A percentile compares a stretch with the other conserved stretches of the same genome.
Evolutionary conservation across 2,329 filamentous ascomycete species (phyloP).

Genomic region (Pseudogymnoascus sp.): DNA sequence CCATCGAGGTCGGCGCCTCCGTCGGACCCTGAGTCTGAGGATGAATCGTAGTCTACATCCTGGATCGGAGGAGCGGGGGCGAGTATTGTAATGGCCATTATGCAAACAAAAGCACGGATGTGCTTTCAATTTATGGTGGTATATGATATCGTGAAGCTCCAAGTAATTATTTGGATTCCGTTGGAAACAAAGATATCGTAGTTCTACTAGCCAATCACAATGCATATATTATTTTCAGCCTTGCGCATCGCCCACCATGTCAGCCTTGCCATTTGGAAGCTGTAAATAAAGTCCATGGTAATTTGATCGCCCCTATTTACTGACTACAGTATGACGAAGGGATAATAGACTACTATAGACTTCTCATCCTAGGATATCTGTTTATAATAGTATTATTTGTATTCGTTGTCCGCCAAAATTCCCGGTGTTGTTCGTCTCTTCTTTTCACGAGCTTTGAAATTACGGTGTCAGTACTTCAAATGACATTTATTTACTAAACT

Average conservation of each 20-base stretch:
- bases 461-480: neutral
- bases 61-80: slow-evolving; percentile 26
- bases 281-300: neutral
- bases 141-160: neutral
- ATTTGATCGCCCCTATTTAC: neutral
- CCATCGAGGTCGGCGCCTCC: slow-evolving; percentile 30
- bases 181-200: slow-evolving; percentile 1
- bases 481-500: neutral
- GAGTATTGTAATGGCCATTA: slow-evolving; percentile 32
- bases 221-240: neutral
- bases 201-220: neutral
- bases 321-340: neutral
- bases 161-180: neutral
- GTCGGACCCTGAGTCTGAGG: slow-evolving; percentile 22
- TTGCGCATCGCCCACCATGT: neutral
- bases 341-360: neutral
- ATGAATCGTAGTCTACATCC: slow-evolving; percentile 18
- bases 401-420: neutral
- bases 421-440: neutral
- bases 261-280: neutral
- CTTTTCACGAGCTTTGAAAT: neutral
- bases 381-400: neutral
- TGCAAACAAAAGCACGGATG: neutral
- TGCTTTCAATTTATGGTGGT: neutral
- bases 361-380: neutral